A percentile compares a stretch with the other conserved stretches of the same genome.
These are phyloP conservation scores for Saccharomycopsis amapae DNA, from an alignment of 805 yeast genomes.

Conservation along the genomic window DNA sequence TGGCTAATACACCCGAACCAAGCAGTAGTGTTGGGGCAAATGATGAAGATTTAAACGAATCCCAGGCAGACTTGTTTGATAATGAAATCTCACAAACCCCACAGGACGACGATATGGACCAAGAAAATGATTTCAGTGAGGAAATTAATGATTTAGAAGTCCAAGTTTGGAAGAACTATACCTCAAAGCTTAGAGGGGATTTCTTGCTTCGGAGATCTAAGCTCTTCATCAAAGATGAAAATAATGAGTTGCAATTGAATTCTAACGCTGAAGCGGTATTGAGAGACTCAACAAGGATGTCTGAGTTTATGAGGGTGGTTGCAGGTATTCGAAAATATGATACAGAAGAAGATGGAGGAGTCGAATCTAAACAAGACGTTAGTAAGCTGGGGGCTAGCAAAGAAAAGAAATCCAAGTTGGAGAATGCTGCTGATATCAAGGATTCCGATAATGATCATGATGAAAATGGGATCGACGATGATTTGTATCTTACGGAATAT, in stretches of 20 bases:
- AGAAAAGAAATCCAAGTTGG: neutral
- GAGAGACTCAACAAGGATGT: slow-evolving; percentile 63
- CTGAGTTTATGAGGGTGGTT: slow-evolving; percentile 36
- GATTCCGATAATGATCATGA: slow-evolving; percentile 29
- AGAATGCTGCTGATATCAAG: slow-evolving; percentile 5
- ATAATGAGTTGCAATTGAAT: slow-evolving; percentile 44
- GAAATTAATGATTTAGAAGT: slow-evolving; percentile 65
- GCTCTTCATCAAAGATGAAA: slow-evolving; percentile 37
- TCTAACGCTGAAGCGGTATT: slow-evolving; percentile 62
- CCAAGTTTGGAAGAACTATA: slow-evolving; percentile 77
- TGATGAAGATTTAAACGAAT: slow-evolving; percentile 3
- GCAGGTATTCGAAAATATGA: slow-evolving; percentile 27
- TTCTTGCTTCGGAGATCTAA: slow-evolving; percentile 62
- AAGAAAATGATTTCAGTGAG: slow-evolving; percentile 44
- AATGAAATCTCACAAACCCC: neutral
- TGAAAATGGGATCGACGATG: slow-evolving; percentile 45
- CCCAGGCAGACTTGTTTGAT: slow-evolving; percentile 2
- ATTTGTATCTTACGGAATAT: slow-evolving; percentile 70
- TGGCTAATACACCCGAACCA: slow-evolving; percentile 8
- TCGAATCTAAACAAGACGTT: neutral
- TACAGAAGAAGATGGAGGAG: slow-evolving; percentile 8
- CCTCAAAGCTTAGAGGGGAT: slow-evolving; percentile 72
- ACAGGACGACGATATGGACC: neutral
- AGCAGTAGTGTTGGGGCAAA: neutral
- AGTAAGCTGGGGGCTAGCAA: neutral